These are phyloP conservation scores for Calocybe indica DNA, from an alignment of 768 basidiomycete genomes.

Conservation along the genomic window DNA sequence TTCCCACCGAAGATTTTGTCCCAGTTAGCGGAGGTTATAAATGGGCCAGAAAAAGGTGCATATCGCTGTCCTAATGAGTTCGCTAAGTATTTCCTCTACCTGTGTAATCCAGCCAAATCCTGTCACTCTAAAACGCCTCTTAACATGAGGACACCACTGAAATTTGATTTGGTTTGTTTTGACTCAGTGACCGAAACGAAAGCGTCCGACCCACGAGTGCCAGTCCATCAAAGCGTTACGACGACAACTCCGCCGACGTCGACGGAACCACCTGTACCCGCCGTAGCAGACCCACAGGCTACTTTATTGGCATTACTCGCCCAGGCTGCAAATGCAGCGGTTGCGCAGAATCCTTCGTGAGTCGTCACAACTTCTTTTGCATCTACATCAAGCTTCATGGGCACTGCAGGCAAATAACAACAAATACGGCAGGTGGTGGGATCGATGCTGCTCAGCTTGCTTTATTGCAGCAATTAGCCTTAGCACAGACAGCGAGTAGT, in stretches of 20 bases:
- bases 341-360: constrained; percentile 31
- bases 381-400: constrained; percentile 4
- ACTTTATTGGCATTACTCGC: constrained; percentile 65
- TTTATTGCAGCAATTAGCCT: constrained; percentile 71
- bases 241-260: constrained; percentile 22
- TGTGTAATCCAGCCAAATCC: constrained; percentile 61
- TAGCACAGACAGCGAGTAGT: constrained; percentile 54
- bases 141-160: constrained; percentile 65
- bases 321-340: constrained; percentile 50
- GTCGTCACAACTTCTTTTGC: constrained; percentile 12
- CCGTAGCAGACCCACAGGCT: constrained; percentile 47
- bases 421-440: constrained; percentile 38
- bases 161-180: constrained; percentile 54
- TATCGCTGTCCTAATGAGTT: constrained; percentile 63
- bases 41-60: constrained; percentile 81
- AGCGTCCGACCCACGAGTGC: constrained; percentile 32
- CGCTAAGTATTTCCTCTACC: constrained; percentile 74
- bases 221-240: constrained; percentile 16
- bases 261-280: constrained; percentile 17
- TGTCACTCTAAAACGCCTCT: constrained; percentile 30
- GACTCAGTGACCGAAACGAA: constrained; percentile 53
- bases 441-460: constrained; percentile 49
- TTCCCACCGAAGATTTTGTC: constrained; percentile 76
- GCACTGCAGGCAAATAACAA: constrained; percentile 48
- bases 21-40: constrained; percentile 65